phyloP scores from a whole-genome alignment of 108 stramenopile species.

The Cyclotella baltica region DNA sequence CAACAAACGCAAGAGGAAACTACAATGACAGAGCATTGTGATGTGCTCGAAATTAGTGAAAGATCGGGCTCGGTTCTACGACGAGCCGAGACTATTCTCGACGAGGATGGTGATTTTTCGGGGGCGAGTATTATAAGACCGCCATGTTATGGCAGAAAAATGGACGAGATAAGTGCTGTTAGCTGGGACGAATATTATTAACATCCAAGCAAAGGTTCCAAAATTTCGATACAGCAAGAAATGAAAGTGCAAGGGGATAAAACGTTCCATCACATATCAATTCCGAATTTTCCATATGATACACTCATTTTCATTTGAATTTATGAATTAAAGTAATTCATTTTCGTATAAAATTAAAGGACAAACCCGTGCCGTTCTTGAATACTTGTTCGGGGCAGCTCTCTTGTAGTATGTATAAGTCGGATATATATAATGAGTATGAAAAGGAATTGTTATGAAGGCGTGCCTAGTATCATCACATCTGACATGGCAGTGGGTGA shows the following conservation, averaged over 20 bases:
- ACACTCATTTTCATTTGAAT: too few relatives aligned
- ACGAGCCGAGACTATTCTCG: background rate
- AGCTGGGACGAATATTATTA: conserved; percentile 4
- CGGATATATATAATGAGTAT: background rate
- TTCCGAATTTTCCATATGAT: too few relatives aligned
- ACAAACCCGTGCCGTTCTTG: too few relatives aligned
- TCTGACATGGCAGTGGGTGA: background rate
- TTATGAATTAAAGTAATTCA: too few relatives aligned
- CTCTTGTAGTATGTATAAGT: background rate
- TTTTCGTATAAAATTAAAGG: too few relatives aligned
- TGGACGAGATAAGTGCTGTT: conserved; percentile 10
- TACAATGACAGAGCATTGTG: background rate
- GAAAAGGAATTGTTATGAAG: background rate
- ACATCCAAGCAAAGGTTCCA: background rate
- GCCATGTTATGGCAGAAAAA: background rate
- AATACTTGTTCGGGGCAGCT: too few relatives aligned
- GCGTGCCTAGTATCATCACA: background rate
- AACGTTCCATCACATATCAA: background rate
- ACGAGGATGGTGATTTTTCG: background rate
- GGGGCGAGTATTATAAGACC: background rate
- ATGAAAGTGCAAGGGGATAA: background rate
- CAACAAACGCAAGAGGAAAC: background rate
- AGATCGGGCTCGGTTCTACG: background rate
- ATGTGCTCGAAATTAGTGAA: background rate
- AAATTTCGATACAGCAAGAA: background rate